Percentiles rank a stretch among this genome's conserved stretches.
Evolutionary conservation across 768 basidiomycete species (phyloP).

Genomic region (Coprinopsis sp.): DNA sequence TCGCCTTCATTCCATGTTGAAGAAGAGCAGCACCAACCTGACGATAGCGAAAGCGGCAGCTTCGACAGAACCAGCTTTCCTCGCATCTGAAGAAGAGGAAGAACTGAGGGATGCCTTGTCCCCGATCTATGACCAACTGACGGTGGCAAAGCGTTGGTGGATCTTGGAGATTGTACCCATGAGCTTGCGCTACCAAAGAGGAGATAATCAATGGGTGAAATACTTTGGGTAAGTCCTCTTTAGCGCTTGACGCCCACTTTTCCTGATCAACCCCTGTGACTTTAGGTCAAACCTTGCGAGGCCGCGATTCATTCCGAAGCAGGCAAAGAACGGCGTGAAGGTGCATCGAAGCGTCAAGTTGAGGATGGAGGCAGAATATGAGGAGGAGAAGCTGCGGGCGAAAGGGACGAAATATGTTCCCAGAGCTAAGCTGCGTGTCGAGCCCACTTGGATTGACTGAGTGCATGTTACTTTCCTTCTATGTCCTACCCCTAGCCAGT

Average conservation of each 20-base stretch:
- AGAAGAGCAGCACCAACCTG: constrained; percentile 17
- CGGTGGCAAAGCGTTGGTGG: constrained; percentile 55
- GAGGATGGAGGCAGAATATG: constrained; percentile 48
- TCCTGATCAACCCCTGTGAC: neutral
- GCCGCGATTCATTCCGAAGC: constrained; percentile 37
- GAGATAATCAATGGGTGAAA: constrained; percentile 33
- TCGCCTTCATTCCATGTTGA: constrained; percentile 17
- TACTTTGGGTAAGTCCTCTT: constrained; percentile 26
- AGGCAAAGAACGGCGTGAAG: constrained; percentile 36
- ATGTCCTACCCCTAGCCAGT: too few species aligned
- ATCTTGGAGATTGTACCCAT: constrained; percentile 54
- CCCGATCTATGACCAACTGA: constrained; percentile 58
- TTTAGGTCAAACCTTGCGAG: constrained; percentile 33
- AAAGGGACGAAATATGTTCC: constrained; percentile 27
- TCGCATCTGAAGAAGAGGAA: constrained; percentile 52
- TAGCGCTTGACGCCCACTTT: neutral
- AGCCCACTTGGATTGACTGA: constrained; percentile 21
- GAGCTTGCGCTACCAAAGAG: constrained; percentile 33
- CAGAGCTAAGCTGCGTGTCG: constrained; percentile 19
- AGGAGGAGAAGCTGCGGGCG: constrained; percentile 21
- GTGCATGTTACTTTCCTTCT: constrained; percentile 4
- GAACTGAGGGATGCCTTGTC: constrained; percentile 56
- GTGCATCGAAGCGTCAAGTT: constrained; percentile 50
- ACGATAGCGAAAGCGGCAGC: constrained; percentile 13
- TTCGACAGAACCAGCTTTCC: constrained; percentile 14